Percentiles rank a stretch among this genome's conserved stretches.
phyloP scores from a whole-genome alignment of 257 asterid genomes.

The Hygrophila difformis region DNA sequence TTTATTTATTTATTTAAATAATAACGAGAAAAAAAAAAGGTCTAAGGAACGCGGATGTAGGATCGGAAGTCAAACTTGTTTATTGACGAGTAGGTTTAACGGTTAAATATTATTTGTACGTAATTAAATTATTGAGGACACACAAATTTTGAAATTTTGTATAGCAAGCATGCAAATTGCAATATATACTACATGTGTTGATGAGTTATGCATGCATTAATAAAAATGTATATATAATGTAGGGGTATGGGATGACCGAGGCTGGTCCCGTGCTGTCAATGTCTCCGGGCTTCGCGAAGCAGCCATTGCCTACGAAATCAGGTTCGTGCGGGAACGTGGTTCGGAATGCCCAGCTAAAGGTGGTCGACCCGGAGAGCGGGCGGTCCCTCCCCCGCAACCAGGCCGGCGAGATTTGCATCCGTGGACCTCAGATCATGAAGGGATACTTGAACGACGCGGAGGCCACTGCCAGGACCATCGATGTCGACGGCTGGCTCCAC shows the following conservation, averaged over 20 bases:
- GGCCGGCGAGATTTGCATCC: conserved; percentile 77
- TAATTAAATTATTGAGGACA: no score
- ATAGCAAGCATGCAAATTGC: no score
- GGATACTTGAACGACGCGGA: conserved; percentile 70
- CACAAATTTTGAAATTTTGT: no score
- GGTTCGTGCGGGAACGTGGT: conserved; percentile 92
- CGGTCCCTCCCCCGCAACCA: conserved; percentile 61
- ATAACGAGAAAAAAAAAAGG: no score
- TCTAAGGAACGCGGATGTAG: no score
- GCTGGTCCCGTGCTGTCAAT: conserved; percentile 84
- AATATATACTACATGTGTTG: no score
- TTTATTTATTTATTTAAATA: no score
- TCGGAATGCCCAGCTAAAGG: conserved; percentile 82
- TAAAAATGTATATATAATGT: no score
- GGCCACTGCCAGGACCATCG: conserved; percentile 77
- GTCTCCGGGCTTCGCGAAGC: conserved; percentile 66
- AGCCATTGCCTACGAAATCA: conserved; percentile 53
- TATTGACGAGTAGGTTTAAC: no score
- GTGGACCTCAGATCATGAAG: conserved; percentile 90
- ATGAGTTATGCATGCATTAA: no score
- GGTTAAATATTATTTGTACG: no score
- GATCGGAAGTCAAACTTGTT: no score
- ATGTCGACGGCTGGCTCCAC: conserved; percentile 92
- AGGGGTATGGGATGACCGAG: conserved; percentile 96
- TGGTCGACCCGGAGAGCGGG: conserved; percentile 79